Base-by-base conservation (phyloP, 345 rosid genomes). In the Cardamine resedifolia region DNA sequence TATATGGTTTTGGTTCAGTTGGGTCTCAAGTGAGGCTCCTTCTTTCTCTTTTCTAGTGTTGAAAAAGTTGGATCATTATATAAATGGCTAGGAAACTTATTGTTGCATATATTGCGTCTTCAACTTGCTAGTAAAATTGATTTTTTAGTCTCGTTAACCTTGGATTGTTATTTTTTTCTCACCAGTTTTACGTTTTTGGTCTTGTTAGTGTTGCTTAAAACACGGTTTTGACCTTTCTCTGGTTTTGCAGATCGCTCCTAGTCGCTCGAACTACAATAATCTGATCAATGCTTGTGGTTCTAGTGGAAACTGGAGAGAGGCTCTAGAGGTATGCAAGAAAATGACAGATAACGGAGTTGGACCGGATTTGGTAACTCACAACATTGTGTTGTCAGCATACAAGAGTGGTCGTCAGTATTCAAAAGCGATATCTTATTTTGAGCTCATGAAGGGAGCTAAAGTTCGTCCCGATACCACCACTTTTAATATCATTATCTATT, bases 271-370 rank as follows among this genome's bases (percentile, higher is more conserved):
- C 36, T 92, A 90, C 80, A 92, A 93, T 62, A 90, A 87, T 81
- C 78, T 93, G 87, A 88, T 93, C 78, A 93, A 90, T 71, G 96
- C 98, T 58, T 90, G 94, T 70, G 98, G 98, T 65, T 93, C 96
- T 44, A 88, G 94, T 80, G 98, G 98, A 76, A 90, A 93, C 75
- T 93, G 98, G 98, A 87, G 89, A 84, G 97, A 87, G 56, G 98
- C 96, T 70, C 77, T 93, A 62, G 88, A 85, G 79, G 78, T 93
- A 51, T 88, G 90, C 85, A 89, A 86, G 88, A 80, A 80, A 82
- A 89, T 93, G 98, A 89, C 96, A 6, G 98, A 93, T 79, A 89
- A 90, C 75, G 98, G 98, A 47, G 88, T 93, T 75, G 97, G 98
- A 30, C 98, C 98, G n/a, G 97, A 90, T 80, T 81, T 90, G 51